Percentiles rank a stretch among this genome's conserved stretches.
phyloP scores from a whole-genome alignment of 2,329 filamentous ascomycete species.

The Fusarium proliferatum region DNA sequence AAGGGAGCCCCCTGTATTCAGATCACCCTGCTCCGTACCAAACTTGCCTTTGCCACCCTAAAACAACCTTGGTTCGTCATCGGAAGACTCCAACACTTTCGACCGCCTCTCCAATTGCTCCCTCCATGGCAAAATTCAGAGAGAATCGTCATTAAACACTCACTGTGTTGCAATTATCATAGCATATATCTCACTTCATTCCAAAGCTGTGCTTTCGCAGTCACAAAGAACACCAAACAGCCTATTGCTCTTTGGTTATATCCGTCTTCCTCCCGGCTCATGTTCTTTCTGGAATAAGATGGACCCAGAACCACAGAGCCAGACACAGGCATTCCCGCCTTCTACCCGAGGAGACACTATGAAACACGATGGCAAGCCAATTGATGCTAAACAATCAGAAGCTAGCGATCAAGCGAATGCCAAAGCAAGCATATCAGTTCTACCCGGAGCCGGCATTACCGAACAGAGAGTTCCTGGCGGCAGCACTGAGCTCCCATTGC shows the following conservation, averaged over 20 bases:
- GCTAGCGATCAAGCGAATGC: background rate
- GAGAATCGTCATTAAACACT: background rate
- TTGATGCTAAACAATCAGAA: background rate
- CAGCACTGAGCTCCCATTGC: background rate
- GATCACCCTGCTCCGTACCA: background rate
- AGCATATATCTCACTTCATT: background rate
- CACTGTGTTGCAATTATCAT: background rate
- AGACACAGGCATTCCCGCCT: slow-evolving; percentile 23
- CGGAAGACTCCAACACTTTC: background rate
- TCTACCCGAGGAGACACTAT: slow-evolving; percentile 7
- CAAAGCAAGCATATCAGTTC: background rate
- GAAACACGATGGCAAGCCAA: background rate
- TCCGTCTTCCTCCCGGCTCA: slow-evolving; percentile 27
- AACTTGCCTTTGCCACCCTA: background rate
- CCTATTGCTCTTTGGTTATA: slow-evolving; percentile 15
- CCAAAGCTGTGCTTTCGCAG: background rate
- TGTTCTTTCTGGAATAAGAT: slow-evolving; percentile 16
- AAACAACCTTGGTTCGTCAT: slow-evolving; percentile 14
- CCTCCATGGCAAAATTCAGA: background rate
- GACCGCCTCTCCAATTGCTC: background rate
- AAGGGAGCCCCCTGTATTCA: background rate
- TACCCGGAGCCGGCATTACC: background rate
- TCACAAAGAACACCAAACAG: background rate
- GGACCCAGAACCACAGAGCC: slow-evolving; percentile 7
- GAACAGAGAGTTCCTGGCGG: background rate